phyloP scores from a whole-genome alignment of 352 stramenopile species.

The Ochromonadaceae sp. region DNA sequence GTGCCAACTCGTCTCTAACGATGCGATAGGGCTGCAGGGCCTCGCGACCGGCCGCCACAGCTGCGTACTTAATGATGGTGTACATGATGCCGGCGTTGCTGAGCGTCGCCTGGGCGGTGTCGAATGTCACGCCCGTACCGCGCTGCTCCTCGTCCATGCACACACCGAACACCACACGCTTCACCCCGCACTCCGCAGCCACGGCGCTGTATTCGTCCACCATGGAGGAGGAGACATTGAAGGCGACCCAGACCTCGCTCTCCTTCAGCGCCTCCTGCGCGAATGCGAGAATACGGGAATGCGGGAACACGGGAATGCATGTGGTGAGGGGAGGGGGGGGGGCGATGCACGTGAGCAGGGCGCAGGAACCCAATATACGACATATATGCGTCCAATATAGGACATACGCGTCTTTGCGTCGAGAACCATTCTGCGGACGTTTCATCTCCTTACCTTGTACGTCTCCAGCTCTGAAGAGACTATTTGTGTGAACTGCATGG shows the following conservation, averaged over 20 bases:
- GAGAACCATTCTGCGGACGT: too few species aligned
- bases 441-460: too few species aligned
- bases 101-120: not conserved
- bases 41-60: not conserved
- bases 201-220: not conserved
- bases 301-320: too few species aligned
- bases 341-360: too few species aligned
- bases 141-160: not conserved
- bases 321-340: too few species aligned
- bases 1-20: not conserved
- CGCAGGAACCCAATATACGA: too few species aligned
- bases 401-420: too few species aligned
- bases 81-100: not conserved
- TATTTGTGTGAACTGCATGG: too few species aligned
- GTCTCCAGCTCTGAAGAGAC: too few species aligned
- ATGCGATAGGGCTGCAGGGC: not conserved
- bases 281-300: too few species aligned
- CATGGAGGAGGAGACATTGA: not conserved
- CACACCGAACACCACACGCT: slow-evolving; percentile 1
- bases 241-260: not conserved
- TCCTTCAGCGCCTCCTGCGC: not conserved
- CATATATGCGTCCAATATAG: too few species aligned
- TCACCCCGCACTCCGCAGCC: not conserved
- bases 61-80: not conserved
- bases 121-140: not conserved